These are phyloP conservation scores for Boletus semigastroideus DNA, from an alignment of 1,284 basidiomycete species.

Conservation along the genomic window DNA sequence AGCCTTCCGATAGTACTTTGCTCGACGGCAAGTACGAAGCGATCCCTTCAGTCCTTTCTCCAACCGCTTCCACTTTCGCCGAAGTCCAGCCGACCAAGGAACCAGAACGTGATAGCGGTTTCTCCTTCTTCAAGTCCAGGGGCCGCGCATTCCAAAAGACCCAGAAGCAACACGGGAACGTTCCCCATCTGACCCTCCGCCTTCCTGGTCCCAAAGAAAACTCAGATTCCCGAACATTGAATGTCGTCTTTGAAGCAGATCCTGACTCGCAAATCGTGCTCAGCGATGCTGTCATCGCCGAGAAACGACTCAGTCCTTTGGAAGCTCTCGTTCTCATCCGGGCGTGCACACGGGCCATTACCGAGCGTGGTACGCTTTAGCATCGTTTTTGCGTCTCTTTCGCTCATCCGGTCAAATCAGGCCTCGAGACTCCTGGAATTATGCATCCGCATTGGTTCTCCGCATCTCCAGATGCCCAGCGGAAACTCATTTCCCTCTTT, in stretches of 20 bases:
- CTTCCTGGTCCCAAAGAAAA: conserved; percentile 54
- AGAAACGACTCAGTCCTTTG: conserved; percentile 52
- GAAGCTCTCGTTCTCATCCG: conserved; percentile 63
- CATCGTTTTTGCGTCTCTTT: not conserved
- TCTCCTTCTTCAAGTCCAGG: conserved; percentile 51
- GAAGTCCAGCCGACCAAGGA: conserved; percentile 26
- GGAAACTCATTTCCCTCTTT: conserved; percentile 68
- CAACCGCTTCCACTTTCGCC: conserved; percentile 46
- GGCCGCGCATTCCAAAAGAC: conserved; percentile 39
- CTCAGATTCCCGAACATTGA: conserved; percentile 45
- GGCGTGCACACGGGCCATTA: conserved; percentile 62
- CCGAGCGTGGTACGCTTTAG: conserved; percentile 51
- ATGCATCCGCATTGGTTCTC: conserved; percentile 83
- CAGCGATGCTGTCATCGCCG: conserved; percentile 54
- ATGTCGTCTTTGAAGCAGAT: conserved; percentile 59
- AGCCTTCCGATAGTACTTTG: conserved; percentile 39
- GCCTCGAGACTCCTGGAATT: conserved; percentile 70
- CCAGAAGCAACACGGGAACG: conserved; percentile 10
- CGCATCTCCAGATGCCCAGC: conserved; percentile 63
- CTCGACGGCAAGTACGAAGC: conserved; percentile 74
- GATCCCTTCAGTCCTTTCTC: conserved; percentile 54
- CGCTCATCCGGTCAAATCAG: conserved; percentile 35
- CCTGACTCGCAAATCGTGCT: conserved; percentile 45
- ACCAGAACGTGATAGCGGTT: conserved; percentile 39
- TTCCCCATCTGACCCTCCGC: conserved; percentile 60